These are phyloP conservation scores for Bonia amplexicaulis DNA, from an alignment of 176 grass and related monocot species.

Conservation along the genomic window DNA sequence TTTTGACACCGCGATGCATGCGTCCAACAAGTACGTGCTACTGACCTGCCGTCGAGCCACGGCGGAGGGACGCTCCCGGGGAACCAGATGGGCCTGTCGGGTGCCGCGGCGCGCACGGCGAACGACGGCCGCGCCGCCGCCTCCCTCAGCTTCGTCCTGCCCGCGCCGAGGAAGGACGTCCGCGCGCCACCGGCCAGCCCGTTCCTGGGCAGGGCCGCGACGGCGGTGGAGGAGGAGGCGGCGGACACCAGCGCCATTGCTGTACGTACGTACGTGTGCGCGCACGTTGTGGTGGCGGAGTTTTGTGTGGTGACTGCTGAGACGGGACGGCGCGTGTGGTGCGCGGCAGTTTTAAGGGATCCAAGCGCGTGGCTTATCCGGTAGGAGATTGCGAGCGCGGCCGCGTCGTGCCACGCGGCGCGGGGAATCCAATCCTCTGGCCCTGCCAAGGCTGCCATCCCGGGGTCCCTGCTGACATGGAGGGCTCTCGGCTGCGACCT, in stretches of 20 bases:
- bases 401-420: slow-evolving; percentile 58
- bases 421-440: slow-evolving; percentile 58
- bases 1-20: not conserved
- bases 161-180: slow-evolving; percentile 54
- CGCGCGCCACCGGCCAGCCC: slow-evolving; percentile 28
- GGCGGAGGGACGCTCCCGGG: slow-evolving; percentile 90
- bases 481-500: not conserved
- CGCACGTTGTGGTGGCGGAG: not conserved
- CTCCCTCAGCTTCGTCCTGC: slow-evolving; percentile 34
- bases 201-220: slow-evolving; percentile 63
- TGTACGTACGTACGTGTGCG: not conserved
- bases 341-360: slow-evolving; percentile 55
- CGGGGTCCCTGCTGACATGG: slow-evolving; percentile 53
- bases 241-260: slow-evolving; percentile 63
- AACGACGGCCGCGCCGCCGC: slow-evolving; percentile 40
- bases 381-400: slow-evolving; percentile 29
- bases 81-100: slow-evolving; percentile 92
- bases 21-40: not conserved
- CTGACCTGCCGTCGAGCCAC: slow-evolving; percentile 93
- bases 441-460: slow-evolving; percentile 8
- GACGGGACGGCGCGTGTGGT: slow-evolving; percentile 8
- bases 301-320: slow-evolving; percentile 15
- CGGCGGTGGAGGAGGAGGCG: slow-evolving; percentile 80
- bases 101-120: slow-evolving; percentile 48
- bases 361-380: slow-evolving; percentile 57